Percentiles rank a stretch among this genome's conserved stretches.
phyloP scores from a whole-genome alignment of 192 early-diverging fungal species.

The Spizellomyces sp. region DNA sequence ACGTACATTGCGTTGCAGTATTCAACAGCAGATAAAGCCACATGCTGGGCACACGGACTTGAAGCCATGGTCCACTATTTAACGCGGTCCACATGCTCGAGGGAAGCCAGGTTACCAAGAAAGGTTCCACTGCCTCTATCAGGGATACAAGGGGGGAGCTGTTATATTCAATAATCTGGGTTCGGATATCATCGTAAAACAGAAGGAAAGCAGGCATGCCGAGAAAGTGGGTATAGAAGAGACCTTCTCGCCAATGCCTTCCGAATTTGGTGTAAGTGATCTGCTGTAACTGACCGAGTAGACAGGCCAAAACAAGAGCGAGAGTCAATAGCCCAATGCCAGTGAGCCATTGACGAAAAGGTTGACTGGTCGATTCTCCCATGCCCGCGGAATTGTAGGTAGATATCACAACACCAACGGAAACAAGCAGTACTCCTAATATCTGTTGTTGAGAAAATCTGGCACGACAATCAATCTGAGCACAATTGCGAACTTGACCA shows the following conservation, averaged over 20 bases:
- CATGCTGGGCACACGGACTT: slow-evolving; percentile 56
- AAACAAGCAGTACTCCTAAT: slow-evolving; percentile 73
- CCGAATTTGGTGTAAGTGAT: slow-evolving; percentile 75
- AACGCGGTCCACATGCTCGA: slow-evolving; percentile 20
- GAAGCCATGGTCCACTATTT: slow-evolving; percentile 35
- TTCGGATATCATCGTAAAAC: slow-evolving; percentile 68
- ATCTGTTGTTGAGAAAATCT: slow-evolving; percentile 53
- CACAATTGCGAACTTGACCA: neutral
- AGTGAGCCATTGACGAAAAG: neutral
- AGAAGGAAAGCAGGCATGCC: slow-evolving; percentile 80
- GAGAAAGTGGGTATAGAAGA: slow-evolving; percentile 85
- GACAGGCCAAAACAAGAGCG: slow-evolving; percentile 75
- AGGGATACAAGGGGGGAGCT: slow-evolving; percentile 49
- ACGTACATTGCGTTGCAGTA: slow-evolving; percentile 76
- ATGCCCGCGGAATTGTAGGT: slow-evolving; percentile 48
- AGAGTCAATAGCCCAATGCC: slow-evolving; percentile 71
- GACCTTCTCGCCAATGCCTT: slow-evolving; percentile 82
- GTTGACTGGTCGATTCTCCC: neutral
- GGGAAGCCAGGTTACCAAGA: slow-evolving; percentile 6
- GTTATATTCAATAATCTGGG: slow-evolving; percentile 60
- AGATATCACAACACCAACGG: slow-evolving; percentile 72
- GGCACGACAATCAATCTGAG: neutral
- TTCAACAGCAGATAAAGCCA: slow-evolving; percentile 77
- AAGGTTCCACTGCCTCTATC: slow-evolving; percentile 18
- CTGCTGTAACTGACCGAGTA: slow-evolving; percentile 86